Conservation (phyloP, 352 stramenopile species). For the Pythium dissotocum region DNA sequence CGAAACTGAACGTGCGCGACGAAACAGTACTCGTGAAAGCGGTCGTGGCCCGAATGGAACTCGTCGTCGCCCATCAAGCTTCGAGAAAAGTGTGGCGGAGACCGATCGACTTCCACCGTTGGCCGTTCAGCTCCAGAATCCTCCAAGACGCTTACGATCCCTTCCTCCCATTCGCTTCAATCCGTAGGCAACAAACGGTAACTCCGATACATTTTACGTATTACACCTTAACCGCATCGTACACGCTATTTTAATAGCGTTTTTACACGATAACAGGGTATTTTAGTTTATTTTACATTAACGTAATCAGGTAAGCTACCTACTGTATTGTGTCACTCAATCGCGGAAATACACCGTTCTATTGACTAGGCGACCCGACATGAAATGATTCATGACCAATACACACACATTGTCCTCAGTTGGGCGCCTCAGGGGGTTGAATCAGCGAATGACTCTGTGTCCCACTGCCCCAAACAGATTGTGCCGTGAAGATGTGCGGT, state of each 20-base stretch:
- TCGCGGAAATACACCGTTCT: neutral
- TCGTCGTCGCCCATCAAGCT: neutral
- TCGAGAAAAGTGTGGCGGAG: too few relatives aligned
- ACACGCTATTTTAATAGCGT: too few relatives aligned
- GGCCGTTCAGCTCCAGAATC: neutral
- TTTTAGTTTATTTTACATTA: too few relatives aligned
- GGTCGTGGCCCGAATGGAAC: neutral
- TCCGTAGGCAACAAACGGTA: neutral
- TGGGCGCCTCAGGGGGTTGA: conserved; percentile 1
- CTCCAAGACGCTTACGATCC: neutral
- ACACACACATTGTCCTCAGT: conserved; percentile 2
- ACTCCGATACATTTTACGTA: too few relatives aligned
- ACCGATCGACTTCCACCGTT: neutral
- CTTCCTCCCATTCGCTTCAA: neutral
- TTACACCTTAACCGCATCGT: too few relatives aligned
- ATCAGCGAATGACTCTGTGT: conserved; percentile 5
- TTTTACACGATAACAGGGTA: too few relatives aligned
- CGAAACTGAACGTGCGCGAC: neutral
- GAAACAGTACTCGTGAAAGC: neutral
- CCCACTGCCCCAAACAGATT: conserved; percentile 4
- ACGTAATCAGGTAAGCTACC: too few relatives aligned
- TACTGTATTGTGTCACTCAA: neutral
- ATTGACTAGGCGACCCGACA: neutral
- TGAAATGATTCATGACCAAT: conserved; percentile 6
- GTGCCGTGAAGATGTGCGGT: conserved; percentile 2